Percentiles rank a stretch among this genome's conserved stretches.
Evolutionary conservation across 139 green algal species (phyloP).

Genomic region (Coelastrella sp.): DNA sequence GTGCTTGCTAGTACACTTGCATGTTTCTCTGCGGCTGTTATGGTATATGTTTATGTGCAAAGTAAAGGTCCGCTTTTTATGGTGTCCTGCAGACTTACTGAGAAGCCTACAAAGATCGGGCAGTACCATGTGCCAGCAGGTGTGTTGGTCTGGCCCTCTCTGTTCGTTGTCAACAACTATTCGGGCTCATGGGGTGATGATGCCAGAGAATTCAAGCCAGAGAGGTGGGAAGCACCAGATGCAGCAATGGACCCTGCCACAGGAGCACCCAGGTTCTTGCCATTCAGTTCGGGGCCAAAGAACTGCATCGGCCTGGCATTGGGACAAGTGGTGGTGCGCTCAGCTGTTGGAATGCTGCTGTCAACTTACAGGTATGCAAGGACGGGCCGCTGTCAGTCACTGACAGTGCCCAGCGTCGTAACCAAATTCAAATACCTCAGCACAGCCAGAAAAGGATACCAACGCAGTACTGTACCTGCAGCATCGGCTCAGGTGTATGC

Average conservation of each 20-base stretch:
- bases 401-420: not conserved
- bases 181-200: conserved; percentile 15
- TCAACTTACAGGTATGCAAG: conserved; percentile 39
- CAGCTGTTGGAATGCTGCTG: conserved; percentile 37
- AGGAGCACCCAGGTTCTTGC: conserved; percentile 23
- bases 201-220: conserved; percentile 23
- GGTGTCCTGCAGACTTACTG: conserved; percentile 44
- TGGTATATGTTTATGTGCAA: too few species aligned
- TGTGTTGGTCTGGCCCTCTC: conserved; percentile 32
- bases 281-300: conserved; percentile 23
- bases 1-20: too few species aligned
- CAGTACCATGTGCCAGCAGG: conserved; percentile 18
- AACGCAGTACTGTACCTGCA: too few species aligned
- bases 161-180: conserved; percentile 49
- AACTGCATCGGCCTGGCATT: conserved; percentile 34
- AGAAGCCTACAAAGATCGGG: conserved; percentile 27
- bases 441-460: too few species aligned
- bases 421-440: not conserved
- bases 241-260: conserved; percentile 18
- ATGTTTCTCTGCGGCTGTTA: too few species aligned
- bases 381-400: too few species aligned
- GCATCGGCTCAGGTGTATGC: too few species aligned
- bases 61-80: too few species aligned
- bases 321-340: conserved; percentile 29
- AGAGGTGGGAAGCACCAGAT: conserved; percentile 23